A percentile compares a stretch with the other conserved stretches of the same genome.
These are phyloP conservation scores for Daucus carota DNA, from an alignment of 129 eudicot genomes.

Conservation along the genomic window DH1_v3.0 NC_030383.2:14700501-14701000, in stretches of 20 bases:
- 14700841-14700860: neutral
- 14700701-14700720: too few species aligned
- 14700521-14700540: neutral
- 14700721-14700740: neutral
- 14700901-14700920: too few species aligned
- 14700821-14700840: neutral
- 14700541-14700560: neutral
- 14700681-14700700: too few species aligned
- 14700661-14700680: neutral
- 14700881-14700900: too few species aligned
- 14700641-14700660: neutral
- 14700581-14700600: neutral
- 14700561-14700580: neutral
- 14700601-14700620: neutral
- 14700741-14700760: neutral
- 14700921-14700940: too few species aligned
- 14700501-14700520: neutral
- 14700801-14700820: neutral
- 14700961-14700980: neutral
- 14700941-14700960: neutral
- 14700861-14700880: neutral
- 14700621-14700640: neutral
- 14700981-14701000: too few species aligned
- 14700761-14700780: neutral
- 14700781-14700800: neutral